Base-by-base conservation (phyloP, 2,329 filamentous ascomycete genomes). In the Neonectria magnoliae region DNA sequence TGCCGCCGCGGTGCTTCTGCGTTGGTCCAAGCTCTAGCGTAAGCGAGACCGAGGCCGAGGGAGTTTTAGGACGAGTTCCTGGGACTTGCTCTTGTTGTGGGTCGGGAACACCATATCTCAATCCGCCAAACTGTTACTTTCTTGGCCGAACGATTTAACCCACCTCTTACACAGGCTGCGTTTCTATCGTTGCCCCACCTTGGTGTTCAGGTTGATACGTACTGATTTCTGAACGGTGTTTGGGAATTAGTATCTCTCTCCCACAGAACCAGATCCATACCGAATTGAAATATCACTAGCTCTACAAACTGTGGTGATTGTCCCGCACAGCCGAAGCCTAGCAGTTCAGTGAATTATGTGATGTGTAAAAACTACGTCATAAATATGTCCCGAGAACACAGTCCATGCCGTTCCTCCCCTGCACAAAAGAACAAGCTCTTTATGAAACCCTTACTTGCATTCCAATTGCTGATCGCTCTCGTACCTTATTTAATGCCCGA, bases 1-100 rank as follows among this genome's bases (percentile, higher is more conserved):
- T 69, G 55, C 67, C 55, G 73, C 73, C 0, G 72, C 72, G 3
- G 63, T 74, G 11, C 67, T 74, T 31, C 55, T 74, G 31, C 72
- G 71, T 13, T 75, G 72, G 72, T 67, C 72, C 2, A 70, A 71
- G 54, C 59, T 74, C 29, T 74, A 70, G 22, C 25, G 10, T 3
- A 5, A 27, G 25, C 44, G 22, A 42, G 8, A n/a, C 38, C 5
- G 7, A n/a, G 44, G 25, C n/a, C 10, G 31, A 33, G 48, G 18
- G 29, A 11, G n/a, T 18, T 33, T 13, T 14, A 14, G 48, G 48
- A 18, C 16, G 48, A 29, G n/a, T 61, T 66, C 57, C 51, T 13
- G 22, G 18, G 31, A 61, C 62, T 63, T 18, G 62, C 50, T 11
- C 62, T 64, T 3, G 60, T 5, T 9, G 60, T 61, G 6, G 20